Evolutionary conservation across 805 yeast genomes (phyloP).

Genomic region (Sugiyamaella boreocaroliniensis): DNA sequence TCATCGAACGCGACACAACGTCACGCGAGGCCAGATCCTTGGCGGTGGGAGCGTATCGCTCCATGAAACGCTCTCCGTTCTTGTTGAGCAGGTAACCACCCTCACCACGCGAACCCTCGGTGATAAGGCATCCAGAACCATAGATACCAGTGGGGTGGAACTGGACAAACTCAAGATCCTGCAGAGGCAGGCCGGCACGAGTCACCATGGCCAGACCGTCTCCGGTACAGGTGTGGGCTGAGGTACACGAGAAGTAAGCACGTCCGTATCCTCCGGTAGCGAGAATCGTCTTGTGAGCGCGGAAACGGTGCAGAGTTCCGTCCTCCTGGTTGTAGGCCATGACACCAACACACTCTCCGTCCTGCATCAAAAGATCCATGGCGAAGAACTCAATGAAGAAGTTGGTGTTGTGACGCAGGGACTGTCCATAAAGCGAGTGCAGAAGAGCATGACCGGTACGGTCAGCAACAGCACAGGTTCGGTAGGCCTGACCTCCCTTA

Average conservation of each 20-base stretch:
- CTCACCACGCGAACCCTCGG: slow-evolving; percentile 99
- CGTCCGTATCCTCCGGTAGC: slow-evolving; percentile 99
- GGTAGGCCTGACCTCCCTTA: slow-evolving; percentile 98
- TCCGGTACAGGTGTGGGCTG: slow-evolving; percentile 99
- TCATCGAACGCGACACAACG: slow-evolving; percentile 96
- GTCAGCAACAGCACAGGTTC: slow-evolving; percentile 99
- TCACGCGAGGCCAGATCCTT: slow-evolving; percentile 98
- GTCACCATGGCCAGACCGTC: slow-evolving; percentile 98
- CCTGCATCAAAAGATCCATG: slow-evolving; percentile 85
- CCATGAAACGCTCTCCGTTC: slow-evolving; percentile 99
- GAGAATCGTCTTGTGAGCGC: slow-evolving; percentile 90
- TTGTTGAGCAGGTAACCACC: slow-evolving; percentile 95
- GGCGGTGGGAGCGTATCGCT: slow-evolving; percentile 97
- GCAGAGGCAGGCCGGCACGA: slow-evolving; percentile 96
- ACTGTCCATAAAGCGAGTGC: slow-evolving; percentile 94
- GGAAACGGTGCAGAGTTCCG: slow-evolving; percentile 96
- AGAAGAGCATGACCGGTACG: slow-evolving; percentile 97
- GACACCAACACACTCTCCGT: slow-evolving; percentile 94
- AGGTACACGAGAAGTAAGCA: slow-evolving; percentile 97
- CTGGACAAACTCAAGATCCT: slow-evolving; percentile 95
- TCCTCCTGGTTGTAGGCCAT: slow-evolving; percentile 98
- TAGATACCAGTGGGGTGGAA: slow-evolving; percentile 99
- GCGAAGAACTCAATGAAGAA: slow-evolving; percentile 98
- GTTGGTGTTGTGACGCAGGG: slow-evolving; percentile 93
- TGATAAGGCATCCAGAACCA: slow-evolving; percentile 97